Base-by-base conservation (phyloP, 2,329 filamentous ascomycete genomes). In the Penicillium occitanis region DNA sequence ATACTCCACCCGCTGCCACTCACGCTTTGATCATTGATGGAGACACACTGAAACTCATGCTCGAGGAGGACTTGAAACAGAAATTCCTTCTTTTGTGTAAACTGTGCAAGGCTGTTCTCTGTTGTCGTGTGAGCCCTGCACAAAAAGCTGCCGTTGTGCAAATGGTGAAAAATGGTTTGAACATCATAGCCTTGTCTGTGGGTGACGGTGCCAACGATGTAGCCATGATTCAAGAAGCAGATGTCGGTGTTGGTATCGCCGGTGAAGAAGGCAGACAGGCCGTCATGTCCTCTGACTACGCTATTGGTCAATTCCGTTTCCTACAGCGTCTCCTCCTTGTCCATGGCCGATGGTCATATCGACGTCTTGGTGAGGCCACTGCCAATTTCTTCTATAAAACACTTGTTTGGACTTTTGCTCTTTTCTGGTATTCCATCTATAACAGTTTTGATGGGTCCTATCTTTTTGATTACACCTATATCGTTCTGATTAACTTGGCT, bases 311-410 rank as follows among this genome's bases (percentile, higher is more conserved):
- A 78, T 97, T 97, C 83, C 87, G 92, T 48, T 97, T 91, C 81
- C 83, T 97, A 61, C 90, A 93, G 72, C 85, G 93, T 64, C 83
- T 97, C 68, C 86, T 97, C 35, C 86, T 97, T 22, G 93, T 97
- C 4, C 93, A 97, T 75, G 93, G 93, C 66, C 88, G 93, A 66
- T 97, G 93, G 92, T 97, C 93, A n/a, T 99, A 99, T 81, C 88
- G 94, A 63, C 88, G 95, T 72, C 82, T 99, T 77, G 92, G 90
- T 35, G 95, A 99, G 82, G 91, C 90, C 57, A 97, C 96, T 73
- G 92, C 93, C 77, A 99, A 99, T 78, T 99, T 99, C 85, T 99
- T 99, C 84, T 99, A 98, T 87, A 99, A 99, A 90, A 99, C 98
- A 82, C 91, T 99, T 79, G 90, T 98, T 62, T 99, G 95, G 95